Evolutionary conservation across 139 green algal species (phyloP).

Genomic region (Haematococcus lacustris): DNA sequence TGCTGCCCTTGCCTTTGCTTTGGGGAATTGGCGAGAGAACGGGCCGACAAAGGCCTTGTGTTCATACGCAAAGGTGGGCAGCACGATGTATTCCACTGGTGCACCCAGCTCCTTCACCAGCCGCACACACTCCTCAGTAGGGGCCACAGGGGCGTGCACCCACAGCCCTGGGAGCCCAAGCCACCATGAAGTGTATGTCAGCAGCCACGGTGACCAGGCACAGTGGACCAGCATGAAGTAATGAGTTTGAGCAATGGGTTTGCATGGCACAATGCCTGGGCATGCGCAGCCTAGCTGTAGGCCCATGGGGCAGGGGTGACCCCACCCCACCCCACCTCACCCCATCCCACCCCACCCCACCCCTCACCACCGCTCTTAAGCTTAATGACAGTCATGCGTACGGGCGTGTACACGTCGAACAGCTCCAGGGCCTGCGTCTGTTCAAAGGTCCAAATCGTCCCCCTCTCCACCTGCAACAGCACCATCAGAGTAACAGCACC

Average conservation of each 20-base stretch:
- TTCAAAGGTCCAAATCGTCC: constrained; percentile 82
- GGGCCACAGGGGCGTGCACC: constrained; percentile 83
- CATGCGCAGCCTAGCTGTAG: too few relatives aligned
- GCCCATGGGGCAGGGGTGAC: too few relatives aligned
- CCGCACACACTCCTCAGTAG: constrained; percentile 62
- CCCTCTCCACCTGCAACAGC: constrained; percentile 48
- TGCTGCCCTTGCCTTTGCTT: constrained; percentile 58
- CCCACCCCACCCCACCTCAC: too few relatives aligned
- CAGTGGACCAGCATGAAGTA: too few relatives aligned
- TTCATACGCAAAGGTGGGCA: constrained; percentile 84
- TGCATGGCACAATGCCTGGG: too few relatives aligned
- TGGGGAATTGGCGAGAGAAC: constrained; percentile 74
- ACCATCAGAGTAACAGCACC: background rate
- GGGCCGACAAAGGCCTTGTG: constrained; percentile 88
- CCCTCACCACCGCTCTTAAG: constrained; percentile 64
- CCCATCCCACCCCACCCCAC: too few relatives aligned
- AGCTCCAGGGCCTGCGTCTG: constrained; percentile 64
- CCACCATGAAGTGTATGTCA: too few relatives aligned
- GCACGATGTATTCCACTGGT: constrained; percentile 47
- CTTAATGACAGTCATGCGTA: constrained; percentile 81
- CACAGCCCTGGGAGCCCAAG: constrained; percentile 63
- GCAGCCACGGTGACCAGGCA: too few relatives aligned
- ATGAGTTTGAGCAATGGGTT: too few relatives aligned
- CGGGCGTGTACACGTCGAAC: constrained; percentile 70
- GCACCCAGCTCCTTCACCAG: constrained; percentile 62